Evolutionary conservation across 2,329 filamentous ascomycete species (phyloP).

Genomic region (Penicillium brevicompactum): DNA sequence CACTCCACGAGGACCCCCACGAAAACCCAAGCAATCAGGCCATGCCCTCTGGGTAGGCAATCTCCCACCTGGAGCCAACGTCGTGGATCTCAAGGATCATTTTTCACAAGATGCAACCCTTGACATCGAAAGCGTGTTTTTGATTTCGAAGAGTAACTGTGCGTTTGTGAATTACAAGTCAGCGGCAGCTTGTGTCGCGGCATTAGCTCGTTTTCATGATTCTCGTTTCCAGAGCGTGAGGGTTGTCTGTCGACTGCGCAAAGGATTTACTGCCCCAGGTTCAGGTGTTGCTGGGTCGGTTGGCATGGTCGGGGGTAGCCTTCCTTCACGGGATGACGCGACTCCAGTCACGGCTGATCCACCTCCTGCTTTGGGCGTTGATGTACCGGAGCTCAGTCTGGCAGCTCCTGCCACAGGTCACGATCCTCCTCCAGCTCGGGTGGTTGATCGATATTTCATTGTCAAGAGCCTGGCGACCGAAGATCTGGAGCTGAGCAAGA

Average conservation of each 20-base stretch:
- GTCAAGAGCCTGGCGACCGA: slow-evolving; percentile 91
- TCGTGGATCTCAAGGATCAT: slow-evolving; percentile 85
- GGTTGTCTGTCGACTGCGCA: slow-evolving; percentile 79
- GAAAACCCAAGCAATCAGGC: slow-evolving; percentile 71
- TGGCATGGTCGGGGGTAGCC: slow-evolving; percentile 53
- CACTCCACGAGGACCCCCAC: slow-evolving; percentile 62
- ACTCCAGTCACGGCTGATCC: neutral
- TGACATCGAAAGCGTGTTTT: slow-evolving; percentile 83
- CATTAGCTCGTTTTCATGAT: slow-evolving; percentile 84
- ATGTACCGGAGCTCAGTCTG: slow-evolving; percentile 11
- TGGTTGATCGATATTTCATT: slow-evolving; percentile 81
- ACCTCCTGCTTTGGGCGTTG: slow-evolving; percentile 10
- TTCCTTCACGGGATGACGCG: slow-evolving; percentile 11
- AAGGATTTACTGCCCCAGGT: slow-evolving; percentile 50
- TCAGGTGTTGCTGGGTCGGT: slow-evolving; percentile 34
- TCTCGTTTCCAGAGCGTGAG: slow-evolving; percentile 84
- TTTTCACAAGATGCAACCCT: slow-evolving; percentile 76
- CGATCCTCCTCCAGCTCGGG: slow-evolving; percentile 30
- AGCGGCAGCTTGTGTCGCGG: slow-evolving; percentile 71
- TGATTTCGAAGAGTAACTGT: slow-evolving; percentile 97
- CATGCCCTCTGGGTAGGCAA: slow-evolving; percentile 97
- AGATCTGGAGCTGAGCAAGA: slow-evolving; percentile 85
- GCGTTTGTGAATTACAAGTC: slow-evolving; percentile 95
- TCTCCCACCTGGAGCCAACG: slow-evolving; percentile 76
- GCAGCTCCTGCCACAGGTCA: slow-evolving; percentile 18